A percentile compares a stretch with the other conserved stretches of the same genome.
Evolutionary conservation across 106 monocot species (phyloP).

Genomic region (Dendrobium chrysotoxum): DNA sequence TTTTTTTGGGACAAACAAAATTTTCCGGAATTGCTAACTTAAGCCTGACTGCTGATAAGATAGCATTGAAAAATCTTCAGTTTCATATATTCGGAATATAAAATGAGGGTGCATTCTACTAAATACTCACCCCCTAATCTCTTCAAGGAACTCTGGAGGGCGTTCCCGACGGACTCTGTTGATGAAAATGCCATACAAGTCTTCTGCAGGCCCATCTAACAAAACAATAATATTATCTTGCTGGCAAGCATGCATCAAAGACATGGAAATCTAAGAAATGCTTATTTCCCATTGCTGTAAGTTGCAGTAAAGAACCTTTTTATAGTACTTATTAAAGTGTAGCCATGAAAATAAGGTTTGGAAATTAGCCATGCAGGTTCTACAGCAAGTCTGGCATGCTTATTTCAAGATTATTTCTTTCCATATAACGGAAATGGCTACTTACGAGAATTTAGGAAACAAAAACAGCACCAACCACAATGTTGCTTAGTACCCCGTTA

Average conservation of each 20-base stretch:
- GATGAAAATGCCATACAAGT: slow-evolving; percentile 94
- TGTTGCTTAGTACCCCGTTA: too few relatives aligned
- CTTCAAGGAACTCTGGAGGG: slow-evolving; percentile 70
- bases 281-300: neutral
- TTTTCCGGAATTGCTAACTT: neutral
- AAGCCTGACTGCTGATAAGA: neutral
- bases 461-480: too few relatives aligned
- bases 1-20: neutral
- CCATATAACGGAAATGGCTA: too few relatives aligned
- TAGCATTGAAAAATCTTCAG: neutral
- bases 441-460: too few relatives aligned
- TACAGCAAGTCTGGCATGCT: neutral
- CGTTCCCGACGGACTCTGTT: slow-evolving; percentile 85
- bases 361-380: neutral
- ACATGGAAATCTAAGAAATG: neutral
- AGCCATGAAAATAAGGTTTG: neutral
- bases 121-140: slow-evolving; percentile 68
- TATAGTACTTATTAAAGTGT: neutral
- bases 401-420: neutral
- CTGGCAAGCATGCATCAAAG: neutral
- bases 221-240: slow-evolving; percentile 8
- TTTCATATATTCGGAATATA: neutral
- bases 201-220: slow-evolving; percentile 96
- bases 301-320: neutral
- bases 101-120: neutral